These are phyloP conservation scores for Fonsecaea erecta DNA, from an alignment of 2,329 filamentous ascomycete genomes.

Conservation along the genomic window DNA sequence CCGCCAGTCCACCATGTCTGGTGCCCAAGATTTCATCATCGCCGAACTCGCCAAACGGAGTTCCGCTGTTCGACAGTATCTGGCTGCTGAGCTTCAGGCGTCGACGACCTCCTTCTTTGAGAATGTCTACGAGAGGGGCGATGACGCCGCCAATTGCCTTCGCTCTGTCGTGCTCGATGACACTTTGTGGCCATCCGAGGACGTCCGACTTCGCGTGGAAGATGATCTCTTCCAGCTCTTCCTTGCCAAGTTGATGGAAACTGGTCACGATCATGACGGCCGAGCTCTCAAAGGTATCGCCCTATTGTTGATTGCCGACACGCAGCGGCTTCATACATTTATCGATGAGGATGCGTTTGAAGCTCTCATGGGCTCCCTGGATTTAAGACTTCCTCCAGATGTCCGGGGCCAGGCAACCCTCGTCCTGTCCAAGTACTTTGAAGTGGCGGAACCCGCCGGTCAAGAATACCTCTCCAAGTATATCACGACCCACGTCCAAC, in stretches of 20 bases:
- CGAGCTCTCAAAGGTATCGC: conserved; percentile 65
- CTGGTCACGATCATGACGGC: conserved; percentile 73
- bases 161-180: conserved; percentile 53
- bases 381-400: conserved; percentile 75
- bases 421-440: conserved; percentile 80
- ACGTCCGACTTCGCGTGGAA: conserved; percentile 50
- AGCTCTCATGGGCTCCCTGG: conserved; percentile 82
- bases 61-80: conserved; percentile 48
- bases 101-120: conserved; percentile 56
- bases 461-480: conserved; percentile 72
- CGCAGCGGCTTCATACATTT: conserved; percentile 52
- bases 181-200: conserved; percentile 50
- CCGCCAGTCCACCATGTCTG: conserved; percentile 44
- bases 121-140: conserved; percentile 54
- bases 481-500: conserved; percentile 71
- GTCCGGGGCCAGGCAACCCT: conserved; percentile 82
- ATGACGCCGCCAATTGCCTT: conserved; percentile 53
- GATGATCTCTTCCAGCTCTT: conserved; percentile 64
- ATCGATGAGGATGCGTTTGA: conserved; percentile 76
- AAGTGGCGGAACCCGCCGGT: conserved; percentile 73
- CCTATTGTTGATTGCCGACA: conserved; percentile 61
- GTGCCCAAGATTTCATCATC: conserved; percentile 53
- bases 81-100: conserved; percentile 49
- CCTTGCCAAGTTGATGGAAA: conserved; percentile 87
- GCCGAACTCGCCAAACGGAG: conserved; percentile 52